A percentile compares a stretch with the other conserved stretches of the same genome.
Conservation (phyloP, 2,329 filamentous ascomycete species). For the Monilinia vaccinii-corymbosi region DNA sequence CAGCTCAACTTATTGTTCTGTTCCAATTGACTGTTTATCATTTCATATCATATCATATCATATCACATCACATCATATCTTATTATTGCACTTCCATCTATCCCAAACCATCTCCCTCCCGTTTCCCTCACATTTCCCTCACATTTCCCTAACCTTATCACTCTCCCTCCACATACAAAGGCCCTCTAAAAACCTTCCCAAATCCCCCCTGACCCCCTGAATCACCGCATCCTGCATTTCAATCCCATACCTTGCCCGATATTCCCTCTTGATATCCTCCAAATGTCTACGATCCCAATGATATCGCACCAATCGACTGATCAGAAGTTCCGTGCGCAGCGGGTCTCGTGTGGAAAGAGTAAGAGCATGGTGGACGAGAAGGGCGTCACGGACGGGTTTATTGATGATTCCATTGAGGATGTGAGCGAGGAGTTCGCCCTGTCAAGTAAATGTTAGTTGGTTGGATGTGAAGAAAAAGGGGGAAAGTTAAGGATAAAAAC, state of each 20-base stretch:
- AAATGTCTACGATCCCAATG: slow-evolving; percentile 90
- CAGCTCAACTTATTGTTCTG: not conserved
- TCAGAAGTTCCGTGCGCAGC: slow-evolving; percentile 75
- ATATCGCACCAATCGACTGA: slow-evolving; percentile 75
- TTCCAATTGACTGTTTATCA: not conserved
- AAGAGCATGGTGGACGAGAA: slow-evolving; percentile 85
- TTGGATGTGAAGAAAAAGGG: not conserved
- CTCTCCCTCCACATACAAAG: slow-evolving; percentile 56
- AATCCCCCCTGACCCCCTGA: slow-evolving; percentile 67
- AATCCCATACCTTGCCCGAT: slow-evolving; percentile 64
- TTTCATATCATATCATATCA: not conserved
- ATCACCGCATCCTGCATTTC: slow-evolving; percentile 70
- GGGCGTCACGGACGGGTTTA: slow-evolving; percentile 82
- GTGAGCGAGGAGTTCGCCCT: slow-evolving; percentile 92
- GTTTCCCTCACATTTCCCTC: no score
- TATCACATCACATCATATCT: not conserved
- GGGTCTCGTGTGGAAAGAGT: slow-evolving; percentile 56
- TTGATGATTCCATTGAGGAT: slow-evolving; percentile 97
- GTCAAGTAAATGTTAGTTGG: not conserved
- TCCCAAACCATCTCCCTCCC: not conserved
- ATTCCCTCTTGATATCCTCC: slow-evolving; percentile 69
- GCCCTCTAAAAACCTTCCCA: slow-evolving; percentile 66
- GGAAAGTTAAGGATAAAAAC: slow-evolving; percentile 33
- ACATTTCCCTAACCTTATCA: slow-evolving; percentile 46
- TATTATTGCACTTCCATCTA: no score